Conservation (phyloP, 2,329 filamentous ascomycete species). For the Penicillium brevicompactum region DNA sequence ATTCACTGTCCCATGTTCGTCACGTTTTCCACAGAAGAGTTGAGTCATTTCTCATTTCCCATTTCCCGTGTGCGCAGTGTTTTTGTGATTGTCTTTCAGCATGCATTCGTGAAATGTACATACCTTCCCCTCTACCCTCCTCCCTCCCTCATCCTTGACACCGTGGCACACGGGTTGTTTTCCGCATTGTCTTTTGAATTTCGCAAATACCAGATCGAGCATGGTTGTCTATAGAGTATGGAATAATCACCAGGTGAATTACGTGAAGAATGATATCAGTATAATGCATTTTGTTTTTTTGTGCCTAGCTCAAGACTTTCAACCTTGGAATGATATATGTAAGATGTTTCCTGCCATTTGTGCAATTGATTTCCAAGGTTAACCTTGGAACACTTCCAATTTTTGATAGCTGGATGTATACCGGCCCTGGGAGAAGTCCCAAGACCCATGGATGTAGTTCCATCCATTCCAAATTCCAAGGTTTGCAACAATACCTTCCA, state of each 20-base stretch:
- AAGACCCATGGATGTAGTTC: too few species aligned
- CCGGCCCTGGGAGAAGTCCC: too few species aligned
- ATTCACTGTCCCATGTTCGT: neutral
- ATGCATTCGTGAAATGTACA: constrained; percentile 38
- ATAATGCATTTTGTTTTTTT: constrained; percentile 20
- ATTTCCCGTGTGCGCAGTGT: constrained; percentile 14
- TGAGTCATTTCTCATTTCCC: constrained; percentile 10
- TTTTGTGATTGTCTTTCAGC: constrained; percentile 24
- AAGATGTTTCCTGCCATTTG: too few species aligned
- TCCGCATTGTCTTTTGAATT: constrained; percentile 22
- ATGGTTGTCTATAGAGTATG: constrained; percentile 34
- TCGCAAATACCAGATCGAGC: constrained; percentile 31
- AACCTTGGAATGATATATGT: too few species aligned
- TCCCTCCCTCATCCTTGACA: constrained; percentile 11
- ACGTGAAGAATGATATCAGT: constrained; percentile 30
- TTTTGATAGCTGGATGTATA: too few species aligned
- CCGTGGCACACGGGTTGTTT: constrained; percentile 14
- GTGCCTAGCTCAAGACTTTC: neutral
- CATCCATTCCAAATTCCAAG: too few species aligned
- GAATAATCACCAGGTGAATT: constrained; percentile 30
- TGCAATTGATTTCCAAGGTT: too few species aligned
- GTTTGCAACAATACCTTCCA: too few species aligned
- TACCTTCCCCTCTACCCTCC: constrained; percentile 22
- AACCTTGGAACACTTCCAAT: too few species aligned
- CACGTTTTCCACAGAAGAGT: neutral